These are phyloP conservation scores for Osmanthus fragrans DNA, from an alignment of 257 asterid genomes.

Conservation along the genomic window DNA sequence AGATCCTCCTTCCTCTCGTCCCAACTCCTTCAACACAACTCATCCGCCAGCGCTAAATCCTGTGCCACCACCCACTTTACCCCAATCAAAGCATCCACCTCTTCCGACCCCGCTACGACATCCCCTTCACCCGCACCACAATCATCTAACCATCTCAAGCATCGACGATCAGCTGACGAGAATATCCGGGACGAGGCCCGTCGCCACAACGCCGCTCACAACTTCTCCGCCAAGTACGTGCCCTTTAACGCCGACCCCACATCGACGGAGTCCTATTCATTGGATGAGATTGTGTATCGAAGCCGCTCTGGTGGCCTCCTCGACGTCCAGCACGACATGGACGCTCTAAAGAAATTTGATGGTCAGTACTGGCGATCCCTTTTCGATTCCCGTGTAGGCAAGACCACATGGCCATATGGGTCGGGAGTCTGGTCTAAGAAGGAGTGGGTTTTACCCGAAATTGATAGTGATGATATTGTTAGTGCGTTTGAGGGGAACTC, in stretches of 20 bases:
- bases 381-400: conserved; percentile 43
- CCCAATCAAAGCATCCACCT: not conserved
- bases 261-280: conserved; percentile 20
- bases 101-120: not conserved
- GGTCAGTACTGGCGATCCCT: conserved; percentile 40
- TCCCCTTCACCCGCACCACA: not conserved
- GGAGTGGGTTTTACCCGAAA: conserved; percentile 46
- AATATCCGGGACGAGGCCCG: not conserved
- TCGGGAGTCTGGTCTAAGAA: conserved; percentile 50
- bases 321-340: conserved; percentile 43
- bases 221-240: not conserved
- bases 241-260: not conserved
- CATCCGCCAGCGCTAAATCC: not conserved
- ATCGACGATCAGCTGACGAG: no score
- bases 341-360: conserved; percentile 37
- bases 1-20: not conserved
- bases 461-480: conserved; percentile 40
- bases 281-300: conserved; percentile 42
- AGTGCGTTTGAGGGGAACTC: conserved; percentile 44
- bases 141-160: not conserved
- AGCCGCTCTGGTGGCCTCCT: conserved; percentile 43
- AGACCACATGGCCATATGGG: conserved; percentile 48
- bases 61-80: not conserved
- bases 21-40: not conserved
- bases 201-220: not conserved